Conservation (phyloP, 1,139 yeast genomes). For the Candida frijolesensis region DNA sequence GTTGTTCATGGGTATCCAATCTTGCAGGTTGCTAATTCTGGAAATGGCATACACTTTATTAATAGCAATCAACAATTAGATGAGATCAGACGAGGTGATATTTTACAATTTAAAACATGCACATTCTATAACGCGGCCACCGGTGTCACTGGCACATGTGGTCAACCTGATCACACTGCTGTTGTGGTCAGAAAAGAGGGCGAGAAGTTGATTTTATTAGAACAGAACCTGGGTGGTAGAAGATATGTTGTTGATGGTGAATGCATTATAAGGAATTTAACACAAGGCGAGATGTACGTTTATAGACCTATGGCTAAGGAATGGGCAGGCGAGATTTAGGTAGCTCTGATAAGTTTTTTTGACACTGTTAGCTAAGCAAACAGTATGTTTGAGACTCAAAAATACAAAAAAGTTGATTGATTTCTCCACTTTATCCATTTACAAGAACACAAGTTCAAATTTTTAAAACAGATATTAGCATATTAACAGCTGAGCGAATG, state of each 20-base stretch:
- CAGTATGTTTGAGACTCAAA: neutral
- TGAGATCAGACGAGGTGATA: constrained; percentile 45
- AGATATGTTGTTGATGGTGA: constrained; percentile 50
- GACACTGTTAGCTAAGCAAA: neutral
- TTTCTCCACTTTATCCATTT: neutral
- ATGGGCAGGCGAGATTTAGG: constrained; percentile 46
- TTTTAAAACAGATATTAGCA: too few relatives aligned
- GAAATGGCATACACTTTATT: constrained; percentile 21
- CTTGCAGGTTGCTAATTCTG: constrained; percentile 35
- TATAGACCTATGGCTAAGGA: constrained; percentile 58
- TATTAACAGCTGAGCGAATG: too few relatives aligned
- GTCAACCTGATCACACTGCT: constrained; percentile 71
- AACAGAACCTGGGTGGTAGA: constrained; percentile 61
- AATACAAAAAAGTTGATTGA: neutral
- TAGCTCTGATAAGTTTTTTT: neutral
- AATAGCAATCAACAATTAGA: constrained; percentile 29
- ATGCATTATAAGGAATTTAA: constrained; percentile 44
- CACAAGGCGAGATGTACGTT: constrained; percentile 50
- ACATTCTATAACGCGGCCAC: constrained; percentile 37
- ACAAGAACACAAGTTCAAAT: too few relatives aligned
- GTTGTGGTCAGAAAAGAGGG: constrained; percentile 47
- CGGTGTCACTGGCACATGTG: constrained; percentile 39
- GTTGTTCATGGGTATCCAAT: constrained; percentile 62
- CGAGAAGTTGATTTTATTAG: constrained; percentile 46
- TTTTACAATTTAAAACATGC: constrained; percentile 44